phyloP scores from a whole-genome alignment of 2,329 filamentous ascomycete genomes.

The Cordyceps cicadae region DNA sequence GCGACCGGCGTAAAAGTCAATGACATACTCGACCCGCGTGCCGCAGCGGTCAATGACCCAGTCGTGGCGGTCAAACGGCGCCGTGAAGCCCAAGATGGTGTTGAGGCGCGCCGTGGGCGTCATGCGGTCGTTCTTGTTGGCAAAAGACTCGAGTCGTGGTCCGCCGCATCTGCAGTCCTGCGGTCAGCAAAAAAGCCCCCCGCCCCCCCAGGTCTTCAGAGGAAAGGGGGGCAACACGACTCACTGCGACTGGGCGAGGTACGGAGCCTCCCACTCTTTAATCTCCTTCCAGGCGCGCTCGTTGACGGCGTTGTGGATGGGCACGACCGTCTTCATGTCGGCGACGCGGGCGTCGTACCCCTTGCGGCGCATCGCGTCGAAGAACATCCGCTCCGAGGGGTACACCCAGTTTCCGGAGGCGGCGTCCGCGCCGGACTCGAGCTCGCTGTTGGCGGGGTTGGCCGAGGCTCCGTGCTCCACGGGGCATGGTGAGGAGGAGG shows the following conservation, averaged over 20 bases:
- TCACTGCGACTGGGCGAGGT: constrained; percentile 47
- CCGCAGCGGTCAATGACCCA: constrained; percentile 95
- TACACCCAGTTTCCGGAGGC: constrained; percentile 89
- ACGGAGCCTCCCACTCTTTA: constrained; percentile 74
- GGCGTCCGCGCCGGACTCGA: constrained; percentile 64
- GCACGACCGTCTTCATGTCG: constrained; percentile 88
- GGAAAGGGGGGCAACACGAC: constrained; percentile 15
- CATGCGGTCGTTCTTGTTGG: constrained; percentile 59
- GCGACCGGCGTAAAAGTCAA: constrained; percentile 88
- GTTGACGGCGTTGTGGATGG: constrained; percentile 97
- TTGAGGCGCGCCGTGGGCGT: constrained; percentile 80
- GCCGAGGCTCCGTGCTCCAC: constrained; percentile 30
- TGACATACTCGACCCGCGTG: constrained; percentile 81
- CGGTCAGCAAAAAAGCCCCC: neutral
- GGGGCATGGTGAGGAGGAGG: constrained; percentile 26
- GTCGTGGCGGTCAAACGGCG: constrained; percentile 92
- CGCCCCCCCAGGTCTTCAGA: no score
- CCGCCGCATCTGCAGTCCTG: constrained; percentile 48
- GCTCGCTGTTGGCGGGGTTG: constrained; percentile 62
- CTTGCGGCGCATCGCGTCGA: constrained; percentile 92
- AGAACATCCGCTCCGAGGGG: constrained; percentile 94
- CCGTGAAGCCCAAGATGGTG: constrained; percentile 75
- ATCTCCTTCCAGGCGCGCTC: constrained; percentile 94
- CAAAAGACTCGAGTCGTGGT: constrained; percentile 75
- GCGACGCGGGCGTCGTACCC: constrained; percentile 60